Evolutionary conservation across 2,329 filamentous ascomycete species (phyloP).

Genomic region (Colletotrichum camelliae): DNA sequence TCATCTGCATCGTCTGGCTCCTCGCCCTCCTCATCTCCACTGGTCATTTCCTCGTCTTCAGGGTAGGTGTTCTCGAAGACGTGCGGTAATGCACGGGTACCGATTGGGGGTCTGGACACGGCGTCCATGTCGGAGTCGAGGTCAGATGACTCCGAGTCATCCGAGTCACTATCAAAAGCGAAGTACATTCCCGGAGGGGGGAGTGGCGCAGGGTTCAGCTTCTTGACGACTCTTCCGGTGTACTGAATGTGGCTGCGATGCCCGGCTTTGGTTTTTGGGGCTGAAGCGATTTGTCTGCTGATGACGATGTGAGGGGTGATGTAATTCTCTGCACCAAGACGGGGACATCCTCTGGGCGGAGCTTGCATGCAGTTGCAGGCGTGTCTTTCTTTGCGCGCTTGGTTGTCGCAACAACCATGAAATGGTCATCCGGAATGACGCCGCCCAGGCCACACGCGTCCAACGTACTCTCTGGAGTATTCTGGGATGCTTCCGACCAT

Average conservation of each 20-base stretch:
- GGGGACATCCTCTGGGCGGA: conserved; percentile 37
- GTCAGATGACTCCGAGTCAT: conserved; percentile 33
- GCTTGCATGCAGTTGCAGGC: background rate
- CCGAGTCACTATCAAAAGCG: conserved; percentile 48
- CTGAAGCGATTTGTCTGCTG: background rate
- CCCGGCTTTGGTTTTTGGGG: background rate
- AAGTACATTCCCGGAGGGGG: conserved; percentile 60
- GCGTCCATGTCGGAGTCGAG: conserved; percentile 31
- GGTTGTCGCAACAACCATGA: conserved; percentile 61
- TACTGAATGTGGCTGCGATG: conserved; percentile 50
- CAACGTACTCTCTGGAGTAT: conserved; percentile 43
- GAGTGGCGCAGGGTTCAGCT: conserved; percentile 51
- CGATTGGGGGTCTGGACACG: conserved; percentile 29
- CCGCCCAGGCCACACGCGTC: conserved; percentile 66
- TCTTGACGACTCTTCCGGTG: conserved; percentile 44
- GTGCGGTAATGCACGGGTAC: conserved; percentile 36
- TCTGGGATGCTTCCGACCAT: conserved; percentile 51
- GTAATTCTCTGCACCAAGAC: conserved; percentile 47
- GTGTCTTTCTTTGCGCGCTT: conserved; percentile 41
- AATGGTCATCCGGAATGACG: conserved; percentile 68
- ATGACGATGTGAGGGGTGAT: conserved; percentile 44
- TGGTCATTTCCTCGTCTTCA: conserved; percentile 43
- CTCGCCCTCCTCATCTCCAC: conserved; percentile 39
- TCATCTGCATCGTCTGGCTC: conserved; percentile 24
- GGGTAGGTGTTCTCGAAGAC: conserved; percentile 44